These are phyloP conservation scores for Rubia balearica DNA, from an alignment of 305 asterid genomes.

Conservation along the genomic window DNA sequence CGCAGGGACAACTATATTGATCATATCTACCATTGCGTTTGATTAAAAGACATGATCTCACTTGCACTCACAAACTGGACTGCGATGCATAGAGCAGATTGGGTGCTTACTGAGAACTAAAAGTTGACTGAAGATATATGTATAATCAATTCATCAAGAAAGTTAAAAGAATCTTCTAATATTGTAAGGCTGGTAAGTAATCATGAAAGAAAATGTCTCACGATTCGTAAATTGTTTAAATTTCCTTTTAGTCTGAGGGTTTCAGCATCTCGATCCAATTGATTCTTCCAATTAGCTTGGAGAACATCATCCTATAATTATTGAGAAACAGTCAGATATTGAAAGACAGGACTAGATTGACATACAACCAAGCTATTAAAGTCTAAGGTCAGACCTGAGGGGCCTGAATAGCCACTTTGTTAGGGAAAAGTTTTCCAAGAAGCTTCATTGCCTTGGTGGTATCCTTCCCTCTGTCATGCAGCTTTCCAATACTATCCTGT, in stretches of 20 bases:
- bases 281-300: conserved; percentile 73
- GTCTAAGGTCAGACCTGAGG: conserved; percentile 53
- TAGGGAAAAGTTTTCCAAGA: conserved; percentile 76
- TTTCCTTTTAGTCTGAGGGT: conserved; percentile 77
- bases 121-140: background rate
- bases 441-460: conserved; percentile 74
- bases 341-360: background rate
- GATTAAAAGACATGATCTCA: background rate
- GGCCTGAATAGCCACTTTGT: conserved; percentile 68
- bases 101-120: background rate
- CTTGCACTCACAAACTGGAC: background rate
- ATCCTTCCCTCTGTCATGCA: conserved; percentile 79
- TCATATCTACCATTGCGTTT: background rate
- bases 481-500: conserved; percentile 67
- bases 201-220: conserved; percentile 29
- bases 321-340: background rate
- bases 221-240: conserved; percentile 57
- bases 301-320: conserved; percentile 61
- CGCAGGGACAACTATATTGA: background rate
- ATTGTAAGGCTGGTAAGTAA: background rate
- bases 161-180: background rate
- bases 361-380: conserved; percentile 3
- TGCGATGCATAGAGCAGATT: background rate
- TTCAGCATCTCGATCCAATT: conserved; percentile 74
- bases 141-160: background rate